A percentile compares a stretch with the other conserved stretches of the same genome.
Conservation (phyloP, 2,329 filamentous ascomycete species). For the Fusarium lyarnte region DNA sequence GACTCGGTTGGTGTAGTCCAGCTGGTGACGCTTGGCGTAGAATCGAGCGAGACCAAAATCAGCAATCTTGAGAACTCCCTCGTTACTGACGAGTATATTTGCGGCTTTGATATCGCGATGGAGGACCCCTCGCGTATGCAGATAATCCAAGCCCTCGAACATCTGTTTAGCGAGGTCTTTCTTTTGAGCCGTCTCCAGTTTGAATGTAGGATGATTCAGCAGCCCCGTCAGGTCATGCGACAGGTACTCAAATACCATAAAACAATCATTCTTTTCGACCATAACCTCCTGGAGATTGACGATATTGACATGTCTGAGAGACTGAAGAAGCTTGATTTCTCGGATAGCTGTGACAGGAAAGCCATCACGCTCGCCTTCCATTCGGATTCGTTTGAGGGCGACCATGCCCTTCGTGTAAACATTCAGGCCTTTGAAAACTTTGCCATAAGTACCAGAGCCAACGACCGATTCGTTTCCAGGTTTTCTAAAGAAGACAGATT, state of each 20-base stretch:
- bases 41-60: conserved; percentile 97
- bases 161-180: conserved; percentile 94
- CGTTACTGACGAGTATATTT: conserved; percentile 93
- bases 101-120: conserved; percentile 99
- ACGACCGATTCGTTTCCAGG: conserved; percentile 98
- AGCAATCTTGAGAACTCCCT: conserved; percentile 88
- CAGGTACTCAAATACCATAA: conserved; percentile 99
- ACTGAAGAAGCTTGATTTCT: conserved; percentile 92
- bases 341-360: conserved; percentile 91
- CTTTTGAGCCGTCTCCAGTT: conserved; percentile 83
- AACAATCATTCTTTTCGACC: conserved; percentile 98
- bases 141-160: conserved; percentile 92
- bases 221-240: conserved; percentile 95
- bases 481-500: conserved; percentile 94
- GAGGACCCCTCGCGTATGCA: conserved; percentile 91
- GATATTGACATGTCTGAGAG: conserved; percentile 82
- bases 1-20: conserved; percentile 98
- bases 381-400: conserved; percentile 88
- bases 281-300: conserved; percentile 90
- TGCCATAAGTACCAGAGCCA: conserved; percentile 94
- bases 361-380: conserved; percentile 91
- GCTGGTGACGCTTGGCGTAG: conserved; percentile 88
- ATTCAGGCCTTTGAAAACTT: conserved; percentile 93
- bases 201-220: conserved; percentile 93
- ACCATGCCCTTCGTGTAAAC: conserved; percentile 89